phyloP scores from a whole-genome alignment of 2,329 filamentous ascomycete genomes.

The Westerdykella sp. region DNA sequence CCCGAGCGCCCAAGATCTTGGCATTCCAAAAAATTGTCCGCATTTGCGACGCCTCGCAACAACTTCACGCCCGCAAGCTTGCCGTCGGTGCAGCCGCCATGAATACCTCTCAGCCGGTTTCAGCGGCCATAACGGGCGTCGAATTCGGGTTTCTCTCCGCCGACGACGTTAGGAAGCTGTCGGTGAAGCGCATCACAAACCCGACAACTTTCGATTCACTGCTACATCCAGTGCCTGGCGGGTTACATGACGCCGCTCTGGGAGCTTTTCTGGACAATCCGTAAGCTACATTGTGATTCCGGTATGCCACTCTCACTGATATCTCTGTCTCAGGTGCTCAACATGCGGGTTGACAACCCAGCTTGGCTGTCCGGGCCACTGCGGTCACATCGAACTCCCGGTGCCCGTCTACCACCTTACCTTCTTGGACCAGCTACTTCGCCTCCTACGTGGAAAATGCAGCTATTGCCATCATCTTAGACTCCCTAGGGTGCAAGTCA shows the following conservation, averaged over 20 bases:
- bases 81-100: constrained; percentile 16
- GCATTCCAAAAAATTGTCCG: background rate
- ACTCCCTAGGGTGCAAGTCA: constrained; percentile 67
- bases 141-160: constrained; percentile 82
- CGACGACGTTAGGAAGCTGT: constrained; percentile 79
- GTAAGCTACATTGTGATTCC: constrained; percentile 47
- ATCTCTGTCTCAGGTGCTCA: constrained; percentile 59
- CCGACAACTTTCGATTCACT: constrained; percentile 90
- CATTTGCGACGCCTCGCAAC: background rate
- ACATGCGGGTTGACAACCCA: constrained; percentile 82
- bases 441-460: constrained; percentile 80
- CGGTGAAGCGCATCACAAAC: constrained; percentile 90
- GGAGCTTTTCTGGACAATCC: constrained; percentile 81
- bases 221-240: constrained; percentile 80
- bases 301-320: constrained; percentile 1
- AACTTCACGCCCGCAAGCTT: background rate
- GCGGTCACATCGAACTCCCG: constrained; percentile 90
- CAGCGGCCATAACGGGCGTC: constrained; percentile 77
- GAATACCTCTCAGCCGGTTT: constrained; percentile 63
- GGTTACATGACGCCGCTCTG: constrained; percentile 85
- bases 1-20: background rate
- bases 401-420: constrained; percentile 93
- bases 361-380: constrained; percentile 76
- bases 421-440: constrained; percentile 87
- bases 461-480: constrained; percentile 85